Evolutionary conservation across 2,329 filamentous ascomycete genomes (phyloP).

Genomic region (Phyllosticta citrichinensis): DNA sequence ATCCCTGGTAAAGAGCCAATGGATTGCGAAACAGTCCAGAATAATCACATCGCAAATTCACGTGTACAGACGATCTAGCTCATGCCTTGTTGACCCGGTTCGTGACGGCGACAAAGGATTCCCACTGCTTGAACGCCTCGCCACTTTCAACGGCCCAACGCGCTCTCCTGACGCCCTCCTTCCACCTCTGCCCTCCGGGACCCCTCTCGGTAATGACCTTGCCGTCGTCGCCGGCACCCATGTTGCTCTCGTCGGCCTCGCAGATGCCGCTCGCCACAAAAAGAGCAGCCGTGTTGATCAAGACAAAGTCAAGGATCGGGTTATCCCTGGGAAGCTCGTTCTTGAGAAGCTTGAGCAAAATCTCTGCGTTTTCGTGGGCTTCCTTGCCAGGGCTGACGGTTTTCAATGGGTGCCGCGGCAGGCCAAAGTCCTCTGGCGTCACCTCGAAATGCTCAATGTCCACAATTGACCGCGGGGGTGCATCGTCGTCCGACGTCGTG

Average conservation of each 20-base stretch:
- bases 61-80: background rate
- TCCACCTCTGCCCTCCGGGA: constrained; percentile 83
- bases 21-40: too few relatives aligned
- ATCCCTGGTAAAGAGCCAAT: too few relatives aligned
- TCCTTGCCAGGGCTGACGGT: constrained; percentile 78
- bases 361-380: constrained; percentile 77
- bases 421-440: constrained; percentile 76
- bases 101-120: constrained; percentile 72
- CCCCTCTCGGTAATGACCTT: constrained; percentile 72
- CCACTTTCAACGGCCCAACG: constrained; percentile 83
- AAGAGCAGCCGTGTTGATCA: constrained; percentile 86
- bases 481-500: constrained; percentile 31
- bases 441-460: constrained; percentile 69
- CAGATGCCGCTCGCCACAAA: constrained; percentile 80
- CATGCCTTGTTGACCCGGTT: constrained; percentile 36
- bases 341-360: constrained; percentile 65
- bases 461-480: constrained; percentile 34
- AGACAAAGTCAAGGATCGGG: constrained; percentile 83
- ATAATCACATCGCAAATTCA: too few relatives aligned
- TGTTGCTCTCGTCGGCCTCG: constrained; percentile 68
- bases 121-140: constrained; percentile 73
- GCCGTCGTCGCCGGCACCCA: constrained; percentile 73
- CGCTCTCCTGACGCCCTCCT: constrained; percentile 81
- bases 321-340: constrained; percentile 65
- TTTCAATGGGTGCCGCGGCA: constrained; percentile 61